phyloP scores from a whole-genome alignment of 495 filamentous ascomycete species.

The Lasiosphaeriaceae sp. region DNA sequence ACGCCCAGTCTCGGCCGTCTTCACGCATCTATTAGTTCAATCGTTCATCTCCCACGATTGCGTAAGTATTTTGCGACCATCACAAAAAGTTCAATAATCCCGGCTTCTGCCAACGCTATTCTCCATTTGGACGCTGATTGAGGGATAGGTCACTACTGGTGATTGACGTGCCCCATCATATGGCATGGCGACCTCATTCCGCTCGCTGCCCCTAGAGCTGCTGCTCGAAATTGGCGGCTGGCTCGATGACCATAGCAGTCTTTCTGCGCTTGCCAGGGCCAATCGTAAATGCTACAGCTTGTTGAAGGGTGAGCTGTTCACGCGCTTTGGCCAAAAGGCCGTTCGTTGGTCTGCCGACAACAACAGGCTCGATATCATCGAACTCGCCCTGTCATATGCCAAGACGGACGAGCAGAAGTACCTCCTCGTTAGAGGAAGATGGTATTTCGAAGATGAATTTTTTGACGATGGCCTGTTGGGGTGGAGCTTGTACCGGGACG shows the following conservation, averaged over 20 bases:
- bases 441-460: too few relatives aligned
- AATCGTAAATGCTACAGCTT: background rate
- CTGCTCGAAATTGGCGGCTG: slow-evolving; percentile 4
- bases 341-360: slow-evolving; percentile 1
- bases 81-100: too few relatives aligned
- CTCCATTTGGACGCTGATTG: too few relatives aligned
- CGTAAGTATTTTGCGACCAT: too few relatives aligned
- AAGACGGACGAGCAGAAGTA: background rate
- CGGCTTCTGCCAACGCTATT: too few relatives aligned
- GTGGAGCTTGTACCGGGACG: too few relatives aligned
- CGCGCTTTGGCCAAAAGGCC: background rate
- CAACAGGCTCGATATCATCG: background rate
- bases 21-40: too few relatives aligned
- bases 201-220: slow-evolving; percentile 7
- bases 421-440: background rate
- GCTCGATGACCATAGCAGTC: background rate
- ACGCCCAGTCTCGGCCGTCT: too few relatives aligned
- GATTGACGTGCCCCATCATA: too few relatives aligned
- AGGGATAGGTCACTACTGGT: too few relatives aligned
- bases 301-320: background rate
- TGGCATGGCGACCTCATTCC: background rate
- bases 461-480: too few relatives aligned
- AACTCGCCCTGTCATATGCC: background rate
- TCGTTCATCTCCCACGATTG: too few relatives aligned
- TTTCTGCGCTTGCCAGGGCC: background rate